Evolutionary conservation across 495 filamentous ascomycete genomes (phyloP).

Genomic region (Trichoderma gamsii): DNA sequence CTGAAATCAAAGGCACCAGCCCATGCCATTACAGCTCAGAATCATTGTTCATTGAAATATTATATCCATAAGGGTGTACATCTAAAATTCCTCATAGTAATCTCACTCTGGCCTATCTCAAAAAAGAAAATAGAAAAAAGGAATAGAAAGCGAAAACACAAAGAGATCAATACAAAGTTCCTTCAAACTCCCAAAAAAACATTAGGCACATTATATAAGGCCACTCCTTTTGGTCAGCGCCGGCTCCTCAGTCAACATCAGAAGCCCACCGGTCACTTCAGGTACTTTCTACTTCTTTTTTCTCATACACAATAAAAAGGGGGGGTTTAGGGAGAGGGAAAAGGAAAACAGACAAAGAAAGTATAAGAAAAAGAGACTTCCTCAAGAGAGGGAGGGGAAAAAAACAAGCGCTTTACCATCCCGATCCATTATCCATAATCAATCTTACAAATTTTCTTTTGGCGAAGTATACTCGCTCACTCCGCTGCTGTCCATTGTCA

Average conservation of each 20-base stretch:
- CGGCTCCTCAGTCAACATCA: neutral
- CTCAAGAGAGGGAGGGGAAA: neutral
- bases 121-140: neutral
- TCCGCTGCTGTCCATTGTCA: neutral
- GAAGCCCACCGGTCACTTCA: neutral
- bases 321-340: neutral
- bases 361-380: neutral
- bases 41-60: neutral
- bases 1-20: neutral
- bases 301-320: neutral
- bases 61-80: neutral
- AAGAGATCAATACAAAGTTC: neutral
- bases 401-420: neutral
- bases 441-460: slow-evolving; percentile 3
- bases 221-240: neutral
- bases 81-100: neutral
- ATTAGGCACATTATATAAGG: neutral
- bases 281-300: neutral
- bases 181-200: neutral
- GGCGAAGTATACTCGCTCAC: neutral
- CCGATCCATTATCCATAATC: slow-evolving; percentile 13
- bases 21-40: neutral
- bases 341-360: neutral
- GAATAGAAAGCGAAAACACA: neutral
- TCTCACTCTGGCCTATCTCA: neutral